Evolutionary conservation across 495 filamentous ascomycete genomes (phyloP).

Genomic region (Hypoxylon intermedium): DNA sequence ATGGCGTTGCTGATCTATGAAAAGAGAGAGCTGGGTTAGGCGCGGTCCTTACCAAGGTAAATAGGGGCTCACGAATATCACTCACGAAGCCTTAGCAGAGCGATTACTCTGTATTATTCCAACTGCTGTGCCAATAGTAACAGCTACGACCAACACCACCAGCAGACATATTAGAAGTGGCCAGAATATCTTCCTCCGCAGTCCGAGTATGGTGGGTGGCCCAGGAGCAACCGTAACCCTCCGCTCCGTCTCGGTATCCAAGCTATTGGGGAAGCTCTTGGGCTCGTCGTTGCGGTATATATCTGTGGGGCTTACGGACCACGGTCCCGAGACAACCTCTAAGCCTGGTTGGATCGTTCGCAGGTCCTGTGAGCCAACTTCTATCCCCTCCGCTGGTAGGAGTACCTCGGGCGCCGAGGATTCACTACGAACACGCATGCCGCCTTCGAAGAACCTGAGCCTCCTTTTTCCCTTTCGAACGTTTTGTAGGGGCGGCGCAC

Average conservation of each 20-base stretch:
- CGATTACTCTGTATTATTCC: constrained; percentile 25
- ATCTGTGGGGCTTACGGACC: constrained; percentile 14
- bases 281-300: neutral
- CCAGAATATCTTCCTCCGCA: constrained; percentile 20
- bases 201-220: constrained; percentile 6
- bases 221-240: neutral
- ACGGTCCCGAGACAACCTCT: constrained; percentile 15
- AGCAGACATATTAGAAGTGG: constrained; percentile 12
- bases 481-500: constrained; percentile 1
- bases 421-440: neutral
- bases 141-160: constrained; percentile 12
- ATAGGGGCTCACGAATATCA: neutral
- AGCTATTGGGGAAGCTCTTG: neutral
- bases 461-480: constrained; percentile 9
- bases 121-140: constrained; percentile 30
- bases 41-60: constrained; percentile 1
- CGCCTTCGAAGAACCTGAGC: constrained; percentile 6
- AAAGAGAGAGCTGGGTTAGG: neutral
- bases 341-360: constrained; percentile 23
- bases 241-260: neutral
- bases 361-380: constrained; percentile 13
- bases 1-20: constrained; percentile 1
- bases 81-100: constrained; percentile 14
- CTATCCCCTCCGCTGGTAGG: constrained; percentile 26
- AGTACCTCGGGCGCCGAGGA: constrained; percentile 23